These are phyloP conservation scores for Talaromyces verruculosus DNA, from an alignment of 2,329 filamentous ascomycete species.

Conservation along the genomic window DNA sequence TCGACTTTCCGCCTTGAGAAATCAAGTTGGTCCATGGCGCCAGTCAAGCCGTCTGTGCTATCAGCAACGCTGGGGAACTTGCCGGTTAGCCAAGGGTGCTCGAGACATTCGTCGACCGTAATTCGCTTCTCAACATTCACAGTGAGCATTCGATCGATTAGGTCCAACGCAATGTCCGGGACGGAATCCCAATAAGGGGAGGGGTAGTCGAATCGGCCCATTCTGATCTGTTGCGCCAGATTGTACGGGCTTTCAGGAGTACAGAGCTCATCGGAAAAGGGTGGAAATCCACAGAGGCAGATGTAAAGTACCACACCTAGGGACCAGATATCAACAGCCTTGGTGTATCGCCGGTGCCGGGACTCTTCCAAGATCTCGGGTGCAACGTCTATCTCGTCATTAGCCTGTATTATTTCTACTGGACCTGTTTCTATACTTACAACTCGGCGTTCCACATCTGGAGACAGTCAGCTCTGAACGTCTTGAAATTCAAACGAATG, in stretches of 20 bases:
- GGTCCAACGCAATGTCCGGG: constrained; percentile 80
- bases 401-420: background rate
- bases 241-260: constrained; percentile 79
- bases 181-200: constrained; percentile 94
- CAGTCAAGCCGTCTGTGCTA: constrained; percentile 88
- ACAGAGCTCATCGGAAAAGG: constrained; percentile 92
- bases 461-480: constrained; percentile 27
- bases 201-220: constrained; percentile 87
- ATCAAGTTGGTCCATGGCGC: constrained; percentile 77
- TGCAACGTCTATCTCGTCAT: constrained; percentile 66
- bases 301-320: constrained; percentile 98
- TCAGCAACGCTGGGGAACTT: constrained; percentile 64
- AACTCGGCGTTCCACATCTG: constrained; percentile 87
- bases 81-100: constrained; percentile 84
- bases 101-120: constrained; percentile 84
- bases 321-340: constrained; percentile 94
- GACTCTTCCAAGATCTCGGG: constrained; percentile 88
- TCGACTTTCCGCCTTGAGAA: constrained; percentile 77
- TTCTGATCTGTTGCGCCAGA: constrained; percentile 84
- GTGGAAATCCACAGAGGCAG: constrained; percentile 92
- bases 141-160: constrained; percentile 93
- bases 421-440: constrained; percentile 43
- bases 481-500: background rate
- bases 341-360: constrained; percentile 82
- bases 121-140: constrained; percentile 81